These are phyloP conservation scores for Neurospora crassa DNA, from an alignment of 2,329 filamentous ascomycete genomes.

Conservation along the genomic window DNA sequence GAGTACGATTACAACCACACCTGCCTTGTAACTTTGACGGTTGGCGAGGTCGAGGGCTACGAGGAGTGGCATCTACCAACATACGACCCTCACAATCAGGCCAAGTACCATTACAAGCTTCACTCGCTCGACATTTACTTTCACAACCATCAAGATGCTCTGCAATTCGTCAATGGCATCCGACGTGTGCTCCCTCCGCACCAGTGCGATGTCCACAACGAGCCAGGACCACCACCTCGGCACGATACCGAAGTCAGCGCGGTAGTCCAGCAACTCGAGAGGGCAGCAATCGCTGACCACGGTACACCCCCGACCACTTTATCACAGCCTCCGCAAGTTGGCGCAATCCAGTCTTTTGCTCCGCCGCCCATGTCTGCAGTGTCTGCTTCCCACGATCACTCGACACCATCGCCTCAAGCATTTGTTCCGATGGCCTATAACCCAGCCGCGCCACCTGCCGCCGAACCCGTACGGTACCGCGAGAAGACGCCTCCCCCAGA, in stretches of 20 bases:
- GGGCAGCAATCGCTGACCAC: slow-evolving; percentile 55
- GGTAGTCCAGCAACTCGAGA: slow-evolving; percentile 65
- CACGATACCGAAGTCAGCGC: slow-evolving; percentile 47
- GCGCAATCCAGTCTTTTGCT: slow-evolving; percentile 27
- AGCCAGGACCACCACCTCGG: slow-evolving; percentile 43
- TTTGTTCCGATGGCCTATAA: slow-evolving; percentile 67
- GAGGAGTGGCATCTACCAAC: slow-evolving; percentile 68
- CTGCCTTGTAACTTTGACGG: slow-evolving; percentile 57
- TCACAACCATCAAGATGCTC: slow-evolving; percentile 64
- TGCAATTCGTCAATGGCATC: slow-evolving; percentile 59
- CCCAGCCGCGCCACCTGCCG: slow-evolving; percentile 66
- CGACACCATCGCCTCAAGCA: slow-evolving; percentile 23
- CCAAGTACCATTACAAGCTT: slow-evolving; percentile 70
- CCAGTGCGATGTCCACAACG: slow-evolving; percentile 55
- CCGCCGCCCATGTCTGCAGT: slow-evolving; percentile 31
- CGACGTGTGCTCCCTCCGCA: slow-evolving; percentile 52
- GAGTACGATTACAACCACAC: slow-evolving; percentile 67
- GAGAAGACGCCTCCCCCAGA: slow-evolving; percentile 74
- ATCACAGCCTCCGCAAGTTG: slow-evolving; percentile 3
- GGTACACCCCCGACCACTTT: slow-evolving; percentile 28
- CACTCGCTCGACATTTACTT: slow-evolving; percentile 72
- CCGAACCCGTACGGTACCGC: slow-evolving; percentile 60
- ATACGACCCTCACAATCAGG: slow-evolving; percentile 62
- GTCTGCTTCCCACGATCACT: slow-evolving; percentile 15
- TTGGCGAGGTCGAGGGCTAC: slow-evolving; percentile 42